These are phyloP conservation scores for Amoebophrya sp. DNA, from an alignment of 169 alveolate species.

Conservation along the genomic window DNA sequence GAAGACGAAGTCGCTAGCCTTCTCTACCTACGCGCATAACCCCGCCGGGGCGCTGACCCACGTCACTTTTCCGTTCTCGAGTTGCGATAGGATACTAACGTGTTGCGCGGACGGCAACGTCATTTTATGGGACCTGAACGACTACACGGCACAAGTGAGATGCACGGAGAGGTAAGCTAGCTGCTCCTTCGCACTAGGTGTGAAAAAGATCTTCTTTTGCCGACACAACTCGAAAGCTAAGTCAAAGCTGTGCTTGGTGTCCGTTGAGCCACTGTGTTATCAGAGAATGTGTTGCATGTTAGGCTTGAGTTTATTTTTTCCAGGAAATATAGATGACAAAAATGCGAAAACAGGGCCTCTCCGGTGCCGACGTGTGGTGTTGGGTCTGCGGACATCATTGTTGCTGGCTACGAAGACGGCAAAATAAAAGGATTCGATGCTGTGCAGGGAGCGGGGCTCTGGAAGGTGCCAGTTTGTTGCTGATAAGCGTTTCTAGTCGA, in stretches of 20 bases:
- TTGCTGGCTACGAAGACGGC: conserved; percentile 8
- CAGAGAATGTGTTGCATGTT: too few species aligned
- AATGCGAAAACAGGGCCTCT: too few species aligned
- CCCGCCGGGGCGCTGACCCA: not conserved
- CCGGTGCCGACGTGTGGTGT: not conserved
- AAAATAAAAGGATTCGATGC: not conserved
- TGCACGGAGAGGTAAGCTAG: not conserved
- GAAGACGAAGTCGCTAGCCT: not conserved
- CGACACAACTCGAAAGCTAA: too few species aligned
- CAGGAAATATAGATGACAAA: too few species aligned
- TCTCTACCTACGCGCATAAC: not conserved
- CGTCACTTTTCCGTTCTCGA: not conserved
- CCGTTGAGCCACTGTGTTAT: too few species aligned
- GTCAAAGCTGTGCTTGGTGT: too few species aligned
- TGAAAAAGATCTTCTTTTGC: too few species aligned
- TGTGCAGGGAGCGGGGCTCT: not conserved
- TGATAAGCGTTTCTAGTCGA: too few species aligned
- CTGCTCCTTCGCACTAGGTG: too few species aligned
- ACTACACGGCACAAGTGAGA: not conserved
- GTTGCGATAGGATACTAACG: not conserved
- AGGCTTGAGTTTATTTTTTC: too few species aligned
- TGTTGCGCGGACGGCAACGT: not conserved
- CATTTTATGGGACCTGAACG: not conserved
- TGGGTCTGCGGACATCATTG: not conserved
- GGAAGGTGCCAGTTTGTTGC: too few species aligned